These are phyloP conservation scores for Dictyostelium firmibasis DNA, from an alignment of 78 protist species.

Conservation along the genomic window DNA sequence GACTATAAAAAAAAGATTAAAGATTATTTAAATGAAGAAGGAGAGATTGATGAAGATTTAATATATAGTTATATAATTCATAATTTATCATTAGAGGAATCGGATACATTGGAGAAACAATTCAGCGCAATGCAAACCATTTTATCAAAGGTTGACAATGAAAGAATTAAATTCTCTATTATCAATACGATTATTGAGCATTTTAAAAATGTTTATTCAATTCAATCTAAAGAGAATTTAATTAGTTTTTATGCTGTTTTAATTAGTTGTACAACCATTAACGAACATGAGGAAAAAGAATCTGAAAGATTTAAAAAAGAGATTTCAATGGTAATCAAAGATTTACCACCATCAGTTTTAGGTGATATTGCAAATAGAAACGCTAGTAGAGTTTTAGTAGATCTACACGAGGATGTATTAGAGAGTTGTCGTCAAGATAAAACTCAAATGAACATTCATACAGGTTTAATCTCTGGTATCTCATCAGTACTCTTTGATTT, in stretches of 20 bases:
- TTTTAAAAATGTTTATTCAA: background rate
- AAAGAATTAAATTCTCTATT: conserved; percentile 9
- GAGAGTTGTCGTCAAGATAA: conserved; percentile 20
- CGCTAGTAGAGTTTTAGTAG: conserved; percentile 33
- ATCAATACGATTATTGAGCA: conserved; percentile 30
- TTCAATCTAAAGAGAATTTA: conserved; percentile 7
- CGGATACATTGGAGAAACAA: background rate
- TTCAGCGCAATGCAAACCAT: background rate
- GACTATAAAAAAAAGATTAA: conserved; percentile 22
- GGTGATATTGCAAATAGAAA: conserved; percentile 43
- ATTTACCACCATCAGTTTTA: conserved; percentile 42
- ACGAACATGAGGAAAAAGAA: background rate
- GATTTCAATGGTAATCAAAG: background rate
- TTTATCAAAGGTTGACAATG: conserved; percentile 2
- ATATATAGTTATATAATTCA: background rate
- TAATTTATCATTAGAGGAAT: background rate
- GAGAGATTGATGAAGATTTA: background rate
- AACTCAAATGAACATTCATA: background rate
- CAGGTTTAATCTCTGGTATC: background rate
- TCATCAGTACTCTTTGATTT: conserved; percentile 9
- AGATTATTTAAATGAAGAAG: conserved; percentile 11
- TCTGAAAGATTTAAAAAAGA: background rate
- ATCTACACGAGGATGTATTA: conserved; percentile 4
- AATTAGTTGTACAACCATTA: background rate
- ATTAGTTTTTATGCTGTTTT: conserved; percentile 8